Conservation (phyloP, 2,329 filamentous ascomycete species). For the Tolypocladium cylindrosporum region DNA sequence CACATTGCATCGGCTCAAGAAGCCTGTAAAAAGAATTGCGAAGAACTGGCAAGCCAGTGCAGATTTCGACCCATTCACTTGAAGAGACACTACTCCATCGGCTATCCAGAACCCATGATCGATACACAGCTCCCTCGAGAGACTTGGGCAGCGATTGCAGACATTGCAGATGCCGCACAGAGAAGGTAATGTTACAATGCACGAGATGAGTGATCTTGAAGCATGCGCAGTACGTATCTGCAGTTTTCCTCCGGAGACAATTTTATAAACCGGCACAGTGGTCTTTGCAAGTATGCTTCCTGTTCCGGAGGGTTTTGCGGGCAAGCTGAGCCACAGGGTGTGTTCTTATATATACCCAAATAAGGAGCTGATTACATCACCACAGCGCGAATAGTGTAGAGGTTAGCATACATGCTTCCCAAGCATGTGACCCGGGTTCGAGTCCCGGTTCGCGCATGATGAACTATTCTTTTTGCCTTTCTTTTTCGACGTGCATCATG, state of each 20-base stretch:
- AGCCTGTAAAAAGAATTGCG: neutral
- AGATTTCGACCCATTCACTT: neutral
- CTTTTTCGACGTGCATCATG: neutral
- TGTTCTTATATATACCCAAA: neutral
- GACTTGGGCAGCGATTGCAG: neutral
- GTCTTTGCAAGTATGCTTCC: neutral
- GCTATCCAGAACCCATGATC: neutral
- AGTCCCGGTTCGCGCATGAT: slow-evolving; percentile 21
- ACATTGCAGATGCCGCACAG: neutral
- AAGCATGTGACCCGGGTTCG: slow-evolving; percentile 26
- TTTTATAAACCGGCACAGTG: no score
- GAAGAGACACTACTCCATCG: neutral
- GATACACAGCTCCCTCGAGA: neutral
- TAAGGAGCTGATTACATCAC: slow-evolving; percentile 5
- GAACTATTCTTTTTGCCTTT: neutral
- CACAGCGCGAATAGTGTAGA: slow-evolving; percentile 22
- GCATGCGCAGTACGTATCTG: no score
- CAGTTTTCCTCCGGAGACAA: no score
- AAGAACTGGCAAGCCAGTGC: neutral
- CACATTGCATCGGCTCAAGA: neutral
- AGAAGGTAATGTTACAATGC: neutral
- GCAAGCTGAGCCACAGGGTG: accelerated
- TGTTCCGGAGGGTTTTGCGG: neutral
- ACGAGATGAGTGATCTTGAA: no score
- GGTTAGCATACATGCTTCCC: slow-evolving; percentile 30